Percentiles rank a stretch among this genome's conserved stretches.
phyloP scores from a whole-genome alignment of 1,284 basidiomycete genomes.

The Melanopsichium pennsylvanicum region DNA sequence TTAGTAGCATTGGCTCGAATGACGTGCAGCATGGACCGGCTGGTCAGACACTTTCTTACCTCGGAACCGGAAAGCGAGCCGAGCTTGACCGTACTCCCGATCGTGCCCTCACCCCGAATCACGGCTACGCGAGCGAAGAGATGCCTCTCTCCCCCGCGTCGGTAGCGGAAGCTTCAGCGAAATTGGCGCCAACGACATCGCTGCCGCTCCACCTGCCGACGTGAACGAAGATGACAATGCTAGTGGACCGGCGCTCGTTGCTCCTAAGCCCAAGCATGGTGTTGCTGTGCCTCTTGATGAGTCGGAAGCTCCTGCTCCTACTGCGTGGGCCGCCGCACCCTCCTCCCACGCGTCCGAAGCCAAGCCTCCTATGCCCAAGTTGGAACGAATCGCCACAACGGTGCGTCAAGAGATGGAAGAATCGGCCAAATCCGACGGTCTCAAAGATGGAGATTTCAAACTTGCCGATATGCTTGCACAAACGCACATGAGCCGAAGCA shows the following conservation, averaged over 20 bases:
- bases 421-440: constrained; percentile 55
- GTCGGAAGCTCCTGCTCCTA: constrained; percentile 13
- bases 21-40: constrained; percentile 52
- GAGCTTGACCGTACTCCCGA: constrained; percentile 38
- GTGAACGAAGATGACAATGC: constrained; percentile 6
- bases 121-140: constrained; percentile 22
- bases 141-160: constrained; percentile 27
- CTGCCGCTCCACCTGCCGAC: constrained; percentile 37
- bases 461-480: constrained; percentile 56
- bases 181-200: constrained; percentile 28
- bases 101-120: constrained; percentile 42
- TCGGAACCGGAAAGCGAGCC: constrained; percentile 35
- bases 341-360: neutral
- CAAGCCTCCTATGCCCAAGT: constrained; percentile 41
- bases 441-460: constrained; percentile 57
- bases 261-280: constrained; percentile 35
- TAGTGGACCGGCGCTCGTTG: constrained; percentile 14
- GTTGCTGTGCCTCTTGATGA: constrained; percentile 31
- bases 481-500: constrained; percentile 19
- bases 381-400: constrained; percentile 46
- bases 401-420: constrained; percentile 54
- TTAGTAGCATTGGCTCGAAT: constrained; percentile 33
- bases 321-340: constrained; percentile 15
- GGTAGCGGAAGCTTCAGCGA: constrained; percentile 28
- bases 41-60: constrained; percentile 38